phyloP scores from a whole-genome alignment of 2,329 filamentous ascomycete species.

The Fusarium falciforme region DNA sequence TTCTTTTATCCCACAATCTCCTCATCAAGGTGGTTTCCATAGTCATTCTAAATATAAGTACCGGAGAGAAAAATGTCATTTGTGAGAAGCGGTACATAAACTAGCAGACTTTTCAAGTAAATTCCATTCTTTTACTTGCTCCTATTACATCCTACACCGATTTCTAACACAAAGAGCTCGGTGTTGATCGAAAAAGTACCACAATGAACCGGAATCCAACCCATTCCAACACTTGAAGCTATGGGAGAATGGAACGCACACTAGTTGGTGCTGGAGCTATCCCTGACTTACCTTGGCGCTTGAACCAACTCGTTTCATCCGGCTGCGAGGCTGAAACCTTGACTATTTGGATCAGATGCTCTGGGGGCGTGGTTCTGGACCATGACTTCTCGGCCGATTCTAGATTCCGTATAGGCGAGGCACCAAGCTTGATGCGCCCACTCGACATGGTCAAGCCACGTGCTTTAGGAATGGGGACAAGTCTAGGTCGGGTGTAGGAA shows the following conservation, averaged over 20 bases:
- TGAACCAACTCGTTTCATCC: neutral
- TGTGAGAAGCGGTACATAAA: neutral
- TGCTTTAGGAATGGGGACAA: neutral
- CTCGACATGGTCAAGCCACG: neutral
- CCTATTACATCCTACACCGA: neutral
- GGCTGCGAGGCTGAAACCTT: neutral
- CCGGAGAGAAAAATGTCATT: neutral
- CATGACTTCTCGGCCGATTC: neutral
- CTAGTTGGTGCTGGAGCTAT: neutral
- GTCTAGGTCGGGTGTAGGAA: neutral
- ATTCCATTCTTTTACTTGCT: neutral
- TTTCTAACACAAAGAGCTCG: neutral
- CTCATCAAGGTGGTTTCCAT: too few species aligned
- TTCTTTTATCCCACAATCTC: neutral
- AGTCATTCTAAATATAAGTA: neutral
- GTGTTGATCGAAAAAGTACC: neutral
- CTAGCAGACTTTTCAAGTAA: neutral
- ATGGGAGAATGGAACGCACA: neutral
- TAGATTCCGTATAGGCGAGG: neutral
- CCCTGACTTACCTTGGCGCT: neutral
- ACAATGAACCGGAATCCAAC: neutral
- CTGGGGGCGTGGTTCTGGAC: neutral
- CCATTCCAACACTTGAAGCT: neutral
- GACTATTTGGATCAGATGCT: neutral
- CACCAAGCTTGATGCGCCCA: neutral